Evolutionary conservation across 805 yeast genomes (phyloP).

Genomic region (Pichia ethanolica): DNA sequence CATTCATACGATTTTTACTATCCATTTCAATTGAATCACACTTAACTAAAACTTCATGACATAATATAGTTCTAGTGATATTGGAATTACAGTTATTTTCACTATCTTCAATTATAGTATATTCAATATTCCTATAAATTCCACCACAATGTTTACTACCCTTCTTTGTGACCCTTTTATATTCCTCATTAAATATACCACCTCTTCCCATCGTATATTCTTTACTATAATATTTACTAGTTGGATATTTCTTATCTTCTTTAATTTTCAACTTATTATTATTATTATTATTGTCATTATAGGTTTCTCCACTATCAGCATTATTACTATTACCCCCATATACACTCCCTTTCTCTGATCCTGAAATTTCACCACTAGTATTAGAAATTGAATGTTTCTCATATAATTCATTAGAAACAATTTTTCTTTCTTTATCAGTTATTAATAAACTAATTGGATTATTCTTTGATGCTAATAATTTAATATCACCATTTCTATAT

Average conservation of each 20-base stretch:
- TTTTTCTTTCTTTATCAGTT: slow-evolving; percentile 4
- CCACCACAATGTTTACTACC: slow-evolving; percentile 5
- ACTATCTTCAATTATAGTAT: background rate
- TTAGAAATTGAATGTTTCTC: background rate
- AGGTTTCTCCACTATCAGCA: background rate
- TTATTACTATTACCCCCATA: background rate
- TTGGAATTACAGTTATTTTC: background rate
- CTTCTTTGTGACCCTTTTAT: slow-evolving; percentile 1
- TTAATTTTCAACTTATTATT: background rate
- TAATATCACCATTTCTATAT: slow-evolving; percentile 7
- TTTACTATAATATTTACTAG: slow-evolving; percentile 1
- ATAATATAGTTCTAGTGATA: background rate
- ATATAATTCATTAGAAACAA: background rate
- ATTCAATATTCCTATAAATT: slow-evolving; percentile 7
- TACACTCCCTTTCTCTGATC: background rate
- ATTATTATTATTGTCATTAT: background rate
- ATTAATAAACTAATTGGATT: slow-evolving; percentile 6
- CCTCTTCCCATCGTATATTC: slow-evolving; percentile 13
- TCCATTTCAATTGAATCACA: slow-evolving; percentile 9
- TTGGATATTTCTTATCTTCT: background rate
- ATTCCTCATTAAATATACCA: slow-evolving; percentile 10
- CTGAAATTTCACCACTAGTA: background rate
- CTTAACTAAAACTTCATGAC: slow-evolving; percentile 12
- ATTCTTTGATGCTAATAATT: slow-evolving; percentile 10
- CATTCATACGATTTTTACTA: slow-evolving; percentile 13